Base-by-base conservation (phyloP, 257 asterid species). In the Forsythia viridissima region DNA sequence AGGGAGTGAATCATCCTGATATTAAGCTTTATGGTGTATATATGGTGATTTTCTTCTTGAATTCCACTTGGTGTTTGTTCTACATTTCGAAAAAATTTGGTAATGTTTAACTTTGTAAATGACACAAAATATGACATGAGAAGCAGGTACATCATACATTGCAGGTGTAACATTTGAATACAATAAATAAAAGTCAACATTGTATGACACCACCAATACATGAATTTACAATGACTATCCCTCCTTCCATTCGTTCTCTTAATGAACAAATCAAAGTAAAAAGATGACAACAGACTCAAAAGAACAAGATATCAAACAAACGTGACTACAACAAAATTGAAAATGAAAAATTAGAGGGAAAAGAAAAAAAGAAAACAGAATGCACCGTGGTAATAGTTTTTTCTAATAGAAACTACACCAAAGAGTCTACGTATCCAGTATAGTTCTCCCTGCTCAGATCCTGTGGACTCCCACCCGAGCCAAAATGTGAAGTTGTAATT, bases 391-490 rank as follows among this genome's bases (percentile, higher is more conserved):
- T 70, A 10, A 43, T 72, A 78, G 67, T 40, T 72, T 15, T 83
- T 71, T 61, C 16, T 63, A 79, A 69, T 81, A 79, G 41, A 73
- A 80, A 76, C 93, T 92, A 94, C 74, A 92, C 90, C 85, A 83
- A 81, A 43, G 91, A 88, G 80, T 87, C 88, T 7, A 40, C 48
- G 57, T 73, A 41, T 63, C 98, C 97, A 4, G 90, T 81, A 21
- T 80, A 40, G 78, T 85, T 88, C 77, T 92, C 97, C 84, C 76
- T 81, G 89, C 93, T 89, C 11, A 75, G 77, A 76, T 72, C 84
- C 75, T 88, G 93, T 13, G 88, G 86, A 66, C 88, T 91, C 90
- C 90, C 87, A 65, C 88, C 92, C 18, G 97, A 89, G 42, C 88
- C 87, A 21, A 79, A 80, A 30, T 85, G 88, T 8, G 92, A 87